Evolutionary conservation across 1,139 yeast species (phyloP), one percentile per base, ranked within the genome.

Genomic region (Arxiozyma telluris): DNA sequence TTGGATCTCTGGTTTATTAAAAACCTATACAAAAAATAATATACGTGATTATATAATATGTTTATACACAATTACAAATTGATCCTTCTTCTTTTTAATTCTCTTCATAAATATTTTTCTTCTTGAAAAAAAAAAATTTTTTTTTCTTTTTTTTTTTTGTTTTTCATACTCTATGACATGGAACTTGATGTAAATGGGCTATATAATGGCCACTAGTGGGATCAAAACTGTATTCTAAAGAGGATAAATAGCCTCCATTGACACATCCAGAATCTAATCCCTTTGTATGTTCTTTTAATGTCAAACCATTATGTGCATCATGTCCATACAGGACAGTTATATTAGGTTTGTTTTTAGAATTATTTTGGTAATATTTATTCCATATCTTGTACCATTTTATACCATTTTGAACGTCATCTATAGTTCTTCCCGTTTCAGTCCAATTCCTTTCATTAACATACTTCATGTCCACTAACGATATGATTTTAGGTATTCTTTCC

Each of bases 231-330:
- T 57, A 59, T 41, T 54, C 57, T 25, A 83, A 72, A 0, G 94
- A 95, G 44, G 84, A 78, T 55, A 91, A 75, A 54, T 76, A 68
- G 12, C 82, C 84, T 2, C 96, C 97, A 57, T 79, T 78, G 58
- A 82, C 87, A 71, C 98, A 91, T 1, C 87, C 87, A 12, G 88
- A 75, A 66, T 91, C 98, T 45, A 91, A 71, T 0, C 97, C 98
- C 62, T 79, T 82, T 4, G 96, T 76, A 68, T 75, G 88, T 57
- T 79, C 77, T 59, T 79, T 78, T 51, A 84, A 60, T 55, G 79
- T 82, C 50, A 91, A 76, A 0, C 97, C 96, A 55, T 83, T 73
- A 54, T 82, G 76, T 4, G 97, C 95, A 67, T 87, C 95, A 65
- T 91, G 98, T 0, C 98, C 98, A 66, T 91, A 91, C 63, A 81